Conservation (phyloP, 179 eudicot genomes). For the Heliamphora pulchella region DNA sequence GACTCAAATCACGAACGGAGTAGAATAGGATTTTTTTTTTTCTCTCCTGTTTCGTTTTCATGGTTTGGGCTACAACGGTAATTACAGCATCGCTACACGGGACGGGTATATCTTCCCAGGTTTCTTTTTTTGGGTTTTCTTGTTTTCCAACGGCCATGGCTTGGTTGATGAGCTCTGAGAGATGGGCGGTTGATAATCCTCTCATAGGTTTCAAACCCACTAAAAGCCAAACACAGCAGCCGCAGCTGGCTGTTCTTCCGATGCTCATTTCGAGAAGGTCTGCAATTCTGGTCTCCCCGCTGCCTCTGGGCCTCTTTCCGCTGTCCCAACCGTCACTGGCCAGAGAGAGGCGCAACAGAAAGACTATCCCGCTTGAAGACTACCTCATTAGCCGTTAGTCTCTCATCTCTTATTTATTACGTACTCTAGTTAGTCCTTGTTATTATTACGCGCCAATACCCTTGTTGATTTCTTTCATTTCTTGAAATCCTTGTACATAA, state of each 20-base stretch:
- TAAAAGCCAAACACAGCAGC: not conserved
- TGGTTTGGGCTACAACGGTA: not conserved
- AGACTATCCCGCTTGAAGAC: slow-evolving; percentile 71
- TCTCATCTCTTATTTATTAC: not conserved
- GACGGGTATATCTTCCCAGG: not conserved
- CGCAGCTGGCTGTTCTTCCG: slow-evolving; percentile 2
- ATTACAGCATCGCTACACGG: not conserved
- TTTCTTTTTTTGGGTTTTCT: not conserved
- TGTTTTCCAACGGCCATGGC: slow-evolving; percentile 29
- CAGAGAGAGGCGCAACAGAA: slow-evolving; percentile 67
- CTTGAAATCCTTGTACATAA: no score
- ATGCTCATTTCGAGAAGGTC: slow-evolving; percentile 60
- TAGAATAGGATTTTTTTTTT: no score
- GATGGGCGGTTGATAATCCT: slow-evolving; percentile 9
- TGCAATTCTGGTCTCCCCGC: slow-evolving; percentile 39
- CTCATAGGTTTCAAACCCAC: slow-evolving; percentile 10
- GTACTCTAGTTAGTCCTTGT: not conserved
- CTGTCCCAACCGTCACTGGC: slow-evolving; percentile 41
- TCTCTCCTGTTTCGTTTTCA: no score
- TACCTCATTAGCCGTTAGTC: slow-evolving; percentile 60
- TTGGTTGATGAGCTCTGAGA: slow-evolving; percentile 20
- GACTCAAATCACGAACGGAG: no score
- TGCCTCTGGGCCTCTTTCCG: slow-evolving; percentile 30
- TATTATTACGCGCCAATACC: not conserved
- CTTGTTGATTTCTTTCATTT: no score